Evolutionary conservation across 169 alveolate genomes (phyloP).

Genomic region (Plasmodium sp.): DNA sequence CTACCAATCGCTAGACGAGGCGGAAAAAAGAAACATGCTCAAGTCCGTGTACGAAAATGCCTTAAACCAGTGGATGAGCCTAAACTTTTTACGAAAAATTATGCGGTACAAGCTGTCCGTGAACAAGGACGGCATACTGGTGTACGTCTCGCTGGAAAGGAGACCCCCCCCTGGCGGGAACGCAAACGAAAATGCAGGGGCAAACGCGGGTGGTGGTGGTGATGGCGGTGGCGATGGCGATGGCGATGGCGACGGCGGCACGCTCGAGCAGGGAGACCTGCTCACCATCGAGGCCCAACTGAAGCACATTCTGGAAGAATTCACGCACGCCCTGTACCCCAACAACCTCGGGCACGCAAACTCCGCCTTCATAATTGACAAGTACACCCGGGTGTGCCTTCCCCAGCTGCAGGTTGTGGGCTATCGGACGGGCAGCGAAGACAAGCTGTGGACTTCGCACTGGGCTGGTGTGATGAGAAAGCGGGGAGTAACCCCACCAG

Average conservation of each 20-base stretch:
- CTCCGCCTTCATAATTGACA: conserved; percentile 16
- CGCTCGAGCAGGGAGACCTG: background rate
- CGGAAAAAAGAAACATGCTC: conserved; percentile 20
- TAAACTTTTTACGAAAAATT: conserved; percentile 47
- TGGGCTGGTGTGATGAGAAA: background rate
- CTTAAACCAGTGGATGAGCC: conserved; percentile 51
- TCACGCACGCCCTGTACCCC: conserved; percentile 11
- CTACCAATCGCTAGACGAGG: conserved; percentile 1
- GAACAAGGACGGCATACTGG: conserved; percentile 25
- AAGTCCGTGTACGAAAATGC: conserved; percentile 32
- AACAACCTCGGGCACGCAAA: conserved; percentile 10
- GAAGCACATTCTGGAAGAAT: background rate
- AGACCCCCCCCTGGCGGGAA: background rate
- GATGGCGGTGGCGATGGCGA: background rate
- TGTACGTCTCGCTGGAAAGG: conserved; percentile 26
- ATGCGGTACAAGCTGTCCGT: conserved; percentile 39
- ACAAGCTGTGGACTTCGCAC: background rate
- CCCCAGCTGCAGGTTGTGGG: conserved; percentile 26
- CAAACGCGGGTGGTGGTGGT: too few relatives aligned
- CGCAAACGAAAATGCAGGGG: background rate
- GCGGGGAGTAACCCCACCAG: background rate
- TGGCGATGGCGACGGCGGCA: background rate
- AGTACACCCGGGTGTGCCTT: background rate
- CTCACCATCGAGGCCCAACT: background rate
- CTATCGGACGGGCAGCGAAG: conserved; percentile 9